Evolutionary conservation across 2,329 filamentous ascomycete species (phyloP), one percentile per base, ranked within the genome.

Genomic region (Blastomyces gilchristii): DNA sequence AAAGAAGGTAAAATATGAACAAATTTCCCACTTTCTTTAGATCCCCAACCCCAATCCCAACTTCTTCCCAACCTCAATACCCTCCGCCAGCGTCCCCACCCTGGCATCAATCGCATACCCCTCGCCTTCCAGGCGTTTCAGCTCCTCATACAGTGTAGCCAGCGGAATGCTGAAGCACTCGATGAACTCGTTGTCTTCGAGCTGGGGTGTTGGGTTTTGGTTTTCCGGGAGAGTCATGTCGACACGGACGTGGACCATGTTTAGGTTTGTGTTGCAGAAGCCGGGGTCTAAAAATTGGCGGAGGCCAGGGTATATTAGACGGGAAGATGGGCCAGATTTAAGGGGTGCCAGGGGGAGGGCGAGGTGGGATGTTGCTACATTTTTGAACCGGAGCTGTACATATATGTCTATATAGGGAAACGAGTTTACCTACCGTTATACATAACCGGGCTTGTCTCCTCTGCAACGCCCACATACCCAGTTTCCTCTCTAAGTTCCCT

Each of bases 121-220:
- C 66, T 90, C 79, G 1, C 77, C 77, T 71, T 91, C 88, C 0
- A 91, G 78, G 66, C 74, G 81, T 72, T 85, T 84, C 71, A 86
- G 86, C 71, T 88, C 85, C 0, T 80, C 80, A 78, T 87, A 91
- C 49, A 93, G 74, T 16, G 81, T 78, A 25, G 75, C 77, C 53
- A 93, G 71, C 6, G 85, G 86, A 8, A 90, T 80, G 9, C 83
- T 84, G 69, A 93, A 92, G 43, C 87, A 86, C 72, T 92, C 88
- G 70, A 93, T 92, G 71, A 91, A 92, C 75, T 93, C 89, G 66
- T 85, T 87, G 34, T 91, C 89, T 71, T 93, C 89, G 7, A 92
- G 79, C 71, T 88, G 78, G 0, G 89, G 86, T 72, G 85, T 80
- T 1, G 84, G 85, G 61, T 88, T 79, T 71, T 87, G 82, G 71